Conservation (phyloP, 768 basidiomycete species). For the Suillus alpinus region DNA sequence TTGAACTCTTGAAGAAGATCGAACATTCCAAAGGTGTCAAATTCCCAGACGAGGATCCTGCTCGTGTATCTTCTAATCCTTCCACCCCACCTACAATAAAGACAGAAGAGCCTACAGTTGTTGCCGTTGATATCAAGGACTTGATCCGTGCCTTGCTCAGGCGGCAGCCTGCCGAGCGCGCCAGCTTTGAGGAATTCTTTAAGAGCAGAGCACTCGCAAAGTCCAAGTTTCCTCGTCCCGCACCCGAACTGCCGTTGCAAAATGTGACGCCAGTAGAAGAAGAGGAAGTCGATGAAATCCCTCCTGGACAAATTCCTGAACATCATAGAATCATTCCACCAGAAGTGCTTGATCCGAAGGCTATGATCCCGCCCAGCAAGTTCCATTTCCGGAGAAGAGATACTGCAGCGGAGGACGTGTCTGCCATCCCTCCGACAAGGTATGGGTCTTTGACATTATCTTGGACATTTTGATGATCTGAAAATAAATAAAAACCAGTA, state of each 20-base stretch:
- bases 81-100: slow-evolving; percentile 20
- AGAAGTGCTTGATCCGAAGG: slow-evolving; percentile 76
- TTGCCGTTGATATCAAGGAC: slow-evolving; percentile 81
- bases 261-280: slow-evolving; percentile 13
- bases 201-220: slow-evolving; percentile 72
- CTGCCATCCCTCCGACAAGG: slow-evolving; percentile 17
- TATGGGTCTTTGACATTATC: slow-evolving; percentile 5
- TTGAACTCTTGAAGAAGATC: slow-evolving; percentile 91
- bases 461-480: not conserved
- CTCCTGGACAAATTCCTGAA: slow-evolving; percentile 55
- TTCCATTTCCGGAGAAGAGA: slow-evolving; percentile 61
- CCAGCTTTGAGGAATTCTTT: slow-evolving; percentile 93
- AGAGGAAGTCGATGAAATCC: slow-evolving; percentile 29
- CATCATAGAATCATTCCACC: slow-evolving; percentile 74
- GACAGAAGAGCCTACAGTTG: slow-evolving; percentile 51
- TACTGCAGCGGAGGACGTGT: slow-evolving; percentile 12
- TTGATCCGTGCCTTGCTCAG: slow-evolving; percentile 84
- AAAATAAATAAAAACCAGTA: slow-evolving; percentile 11
- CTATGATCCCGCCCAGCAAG: slow-evolving; percentile 79
- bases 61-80: slow-evolving; percentile 37
- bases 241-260: slow-evolving; percentile 13
- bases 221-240: slow-evolving; percentile 69
- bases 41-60: slow-evolving; percentile 88
- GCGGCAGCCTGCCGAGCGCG: slow-evolving; percentile 78
- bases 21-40: slow-evolving; percentile 88